Evolutionary conservation across 2,329 filamentous ascomycete genomes (phyloP).

Genomic region (Fusarium illudens): DNA sequence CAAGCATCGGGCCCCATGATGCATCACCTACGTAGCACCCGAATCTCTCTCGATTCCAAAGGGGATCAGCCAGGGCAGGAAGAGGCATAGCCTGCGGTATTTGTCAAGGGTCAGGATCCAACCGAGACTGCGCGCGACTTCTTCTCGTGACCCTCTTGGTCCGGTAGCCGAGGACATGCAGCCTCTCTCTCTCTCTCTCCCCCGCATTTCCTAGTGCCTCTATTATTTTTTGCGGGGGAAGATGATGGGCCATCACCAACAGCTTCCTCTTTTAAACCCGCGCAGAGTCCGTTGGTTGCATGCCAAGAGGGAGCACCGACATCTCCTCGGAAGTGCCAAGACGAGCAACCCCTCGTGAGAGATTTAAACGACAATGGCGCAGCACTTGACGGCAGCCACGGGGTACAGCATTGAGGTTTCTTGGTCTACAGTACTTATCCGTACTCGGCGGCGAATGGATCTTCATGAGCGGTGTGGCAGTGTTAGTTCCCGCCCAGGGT

Average conservation of each 20-base stretch:
- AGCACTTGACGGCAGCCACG: constrained; percentile 7
- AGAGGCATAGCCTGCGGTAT: constrained; percentile 1
- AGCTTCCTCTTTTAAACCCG: not conserved
- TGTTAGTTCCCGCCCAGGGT: not conserved
- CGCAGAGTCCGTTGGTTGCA: constrained; percentile 11
- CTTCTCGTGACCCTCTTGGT: constrained; percentile 18
- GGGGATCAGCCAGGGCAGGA: not conserved
- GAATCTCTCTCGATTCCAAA: not conserved
- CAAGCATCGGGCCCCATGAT: constrained; percentile 18
- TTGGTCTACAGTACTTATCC: not conserved
- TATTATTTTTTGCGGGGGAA: constrained; percentile 10
- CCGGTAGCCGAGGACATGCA: not conserved
- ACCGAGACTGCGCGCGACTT: constrained; percentile 8
- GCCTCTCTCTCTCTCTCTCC: not conserved
- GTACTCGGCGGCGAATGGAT: not conserved
- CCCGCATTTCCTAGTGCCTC: not conserved
- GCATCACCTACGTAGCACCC: not conserved
- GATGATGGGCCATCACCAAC: not conserved
- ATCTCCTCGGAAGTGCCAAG: constrained; percentile 16
- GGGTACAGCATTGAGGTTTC: not conserved
- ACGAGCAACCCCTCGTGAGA: not conserved
- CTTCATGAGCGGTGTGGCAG: constrained; percentile 1
- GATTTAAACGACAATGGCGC: not conserved
- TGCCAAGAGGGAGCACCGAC: constrained; percentile 1
- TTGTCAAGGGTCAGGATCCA: not conserved